Base-by-base conservation (phyloP, 805 yeast species). In the Ogataea henricii region DNA sequence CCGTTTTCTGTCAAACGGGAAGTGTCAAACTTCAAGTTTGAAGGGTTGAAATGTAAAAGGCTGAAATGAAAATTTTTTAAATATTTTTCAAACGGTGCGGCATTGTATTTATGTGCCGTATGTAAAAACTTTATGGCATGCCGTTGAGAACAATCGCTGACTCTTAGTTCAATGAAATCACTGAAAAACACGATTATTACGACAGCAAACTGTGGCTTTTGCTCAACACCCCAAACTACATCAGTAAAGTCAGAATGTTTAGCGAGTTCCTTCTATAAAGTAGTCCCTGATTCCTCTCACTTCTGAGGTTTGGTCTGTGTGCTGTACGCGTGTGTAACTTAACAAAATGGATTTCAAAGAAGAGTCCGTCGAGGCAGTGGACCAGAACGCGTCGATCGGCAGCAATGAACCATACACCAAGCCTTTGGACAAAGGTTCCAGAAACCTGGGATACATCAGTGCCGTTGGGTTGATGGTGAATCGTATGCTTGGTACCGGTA, bases 401-500 rank as follows among this genome's bases (percentile, higher is more conserved):
- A 34, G 35, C 26, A n/a, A 43, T 17, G 42, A 30, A 20, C 27
- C 32, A 16, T 37, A 29, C 32, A 10, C 26, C 30, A 36, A 29
- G 20, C 33, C 44, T 18, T 43, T 72, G 14, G 80, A 75, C 53
- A 64, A 70, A 48, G 74, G 74, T 62, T 63, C 58, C 43, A 76
- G 75, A 59, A 67, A 71, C 42, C 37, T 53, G 43, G 79, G 81
- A 4, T 63, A 66, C 36, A 47, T 75, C 25, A 72, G 78, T 17
- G 77, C 78, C 35, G 65, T 72, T 36, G 72, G 72, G 37, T 65
- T 85, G 45, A 79, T 82, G 60, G 68, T 84, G 51, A 85, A 85
- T 64, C 74, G 85, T 56, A 83, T 83, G 79, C 77, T 85, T 44
- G 91, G 91, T 35, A 83, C 89, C 2, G 91, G 90, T 22, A 82